phyloP scores from a whole-genome alignment of 192 early-diverging fungal genomes.

The Backusella psychrophila region DNA sequence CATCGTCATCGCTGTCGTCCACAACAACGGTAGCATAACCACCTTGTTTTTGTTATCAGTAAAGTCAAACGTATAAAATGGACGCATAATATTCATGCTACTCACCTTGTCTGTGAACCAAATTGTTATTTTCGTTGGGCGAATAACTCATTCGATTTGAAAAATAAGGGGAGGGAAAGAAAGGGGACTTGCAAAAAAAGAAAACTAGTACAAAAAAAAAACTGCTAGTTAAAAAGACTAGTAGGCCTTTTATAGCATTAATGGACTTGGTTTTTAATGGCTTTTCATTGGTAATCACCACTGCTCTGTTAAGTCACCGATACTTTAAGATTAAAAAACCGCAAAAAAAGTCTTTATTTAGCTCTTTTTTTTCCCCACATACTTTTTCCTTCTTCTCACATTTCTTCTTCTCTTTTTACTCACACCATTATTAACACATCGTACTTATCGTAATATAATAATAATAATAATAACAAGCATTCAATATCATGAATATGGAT shows the following conservation, averaged over 20 bases:
- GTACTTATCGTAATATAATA: neutral
- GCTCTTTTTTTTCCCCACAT: neutral
- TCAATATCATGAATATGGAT: slow-evolving; percentile 9
- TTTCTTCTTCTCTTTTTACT: neutral
- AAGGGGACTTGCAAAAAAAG: neutral
- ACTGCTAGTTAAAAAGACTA: neutral
- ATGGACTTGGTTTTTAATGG: neutral
- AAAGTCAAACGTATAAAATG: neutral
- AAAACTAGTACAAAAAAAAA: neutral
- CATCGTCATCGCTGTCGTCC: slow-evolving; percentile 28
- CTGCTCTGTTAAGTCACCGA: neutral
- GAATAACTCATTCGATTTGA: neutral
- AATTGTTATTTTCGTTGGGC: slow-evolving; percentile 8
- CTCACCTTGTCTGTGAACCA: neutral
- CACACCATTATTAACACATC: neutral
- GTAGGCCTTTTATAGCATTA: neutral
- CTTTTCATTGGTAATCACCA: neutral
- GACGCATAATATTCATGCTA: neutral
- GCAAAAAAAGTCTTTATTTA: neutral
- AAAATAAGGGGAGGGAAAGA: neutral
- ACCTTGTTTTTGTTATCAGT: neutral
- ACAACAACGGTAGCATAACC: neutral
- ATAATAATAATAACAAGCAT: neutral
- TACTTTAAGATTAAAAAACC: neutral
- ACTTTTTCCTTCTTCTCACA: neutral